Evolutionary conservation across 2,329 filamentous ascomycete genomes (phyloP).

Genomic region (Corniculantispora saksenae): DNA sequence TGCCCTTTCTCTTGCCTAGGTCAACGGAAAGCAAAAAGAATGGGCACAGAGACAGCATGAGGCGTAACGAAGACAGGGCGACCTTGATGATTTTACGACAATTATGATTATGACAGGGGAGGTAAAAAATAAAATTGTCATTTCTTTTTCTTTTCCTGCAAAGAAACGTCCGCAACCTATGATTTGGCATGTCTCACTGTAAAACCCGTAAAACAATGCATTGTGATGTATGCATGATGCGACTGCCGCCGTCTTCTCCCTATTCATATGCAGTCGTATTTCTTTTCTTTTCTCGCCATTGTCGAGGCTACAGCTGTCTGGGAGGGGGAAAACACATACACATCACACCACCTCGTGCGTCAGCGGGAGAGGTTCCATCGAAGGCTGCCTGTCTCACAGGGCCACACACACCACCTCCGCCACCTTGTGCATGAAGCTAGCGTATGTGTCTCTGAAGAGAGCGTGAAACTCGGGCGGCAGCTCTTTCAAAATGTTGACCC

Average conservation of each 20-base stretch:
- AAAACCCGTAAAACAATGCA: background rate
- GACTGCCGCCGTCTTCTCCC: too few species aligned
- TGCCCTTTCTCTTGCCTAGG: background rate
- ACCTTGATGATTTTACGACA: background rate
- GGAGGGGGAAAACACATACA: background rate
- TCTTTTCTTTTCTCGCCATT: background rate
- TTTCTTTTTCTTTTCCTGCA: background rate
- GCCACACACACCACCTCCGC: background rate
- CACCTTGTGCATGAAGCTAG: slow-evolving; percentile 1
- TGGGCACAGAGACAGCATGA: too few species aligned
- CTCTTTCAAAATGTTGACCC: background rate
- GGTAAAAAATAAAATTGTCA: slow-evolving; percentile 13
- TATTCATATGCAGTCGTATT: background rate
- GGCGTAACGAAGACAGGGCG: background rate
- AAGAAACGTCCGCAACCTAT: background rate
- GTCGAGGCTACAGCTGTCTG: background rate
- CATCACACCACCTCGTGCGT: slow-evolving; percentile 5
- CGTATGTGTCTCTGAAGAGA: background rate
- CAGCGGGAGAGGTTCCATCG: slow-evolving; percentile 1
- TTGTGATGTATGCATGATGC: background rate
- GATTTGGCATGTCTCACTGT: background rate
- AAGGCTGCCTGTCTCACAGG: slow-evolving; percentile 8
- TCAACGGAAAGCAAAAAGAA: too few species aligned
- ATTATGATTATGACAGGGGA: slow-evolving; percentile 6
- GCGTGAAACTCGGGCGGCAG: background rate